These are phyloP conservation scores for Aegilops speltoides DNA, from an alignment of 176 grass and related monocot species.

Conservation along the genomic window DNA sequence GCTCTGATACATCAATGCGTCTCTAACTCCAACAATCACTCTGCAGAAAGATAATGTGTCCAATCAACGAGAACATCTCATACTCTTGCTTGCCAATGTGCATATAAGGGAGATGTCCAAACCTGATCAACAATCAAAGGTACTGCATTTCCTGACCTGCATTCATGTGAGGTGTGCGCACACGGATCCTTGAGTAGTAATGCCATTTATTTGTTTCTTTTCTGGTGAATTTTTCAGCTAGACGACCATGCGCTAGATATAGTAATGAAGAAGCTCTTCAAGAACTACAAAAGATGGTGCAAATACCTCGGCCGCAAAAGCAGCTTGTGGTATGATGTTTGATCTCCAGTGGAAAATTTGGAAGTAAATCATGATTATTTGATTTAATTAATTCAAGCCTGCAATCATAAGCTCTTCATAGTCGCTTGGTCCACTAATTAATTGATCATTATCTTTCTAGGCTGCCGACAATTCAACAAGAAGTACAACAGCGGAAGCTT, in stretches of 20 bases:
- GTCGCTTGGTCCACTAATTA: not conserved
- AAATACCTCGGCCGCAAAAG: conserved; percentile 88
- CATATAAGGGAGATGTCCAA: conserved; percentile 74
- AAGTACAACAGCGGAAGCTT: conserved; percentile 96
- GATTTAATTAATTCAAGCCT: not conserved
- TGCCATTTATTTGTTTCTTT: not conserved
- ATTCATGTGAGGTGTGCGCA: not conserved
- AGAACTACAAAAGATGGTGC: conserved; percentile 97
- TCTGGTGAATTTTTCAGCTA: conserved; percentile 49
- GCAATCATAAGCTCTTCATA: conserved; percentile 12
- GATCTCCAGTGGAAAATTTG: not conserved
- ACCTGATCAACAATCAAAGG: conserved; percentile 83
- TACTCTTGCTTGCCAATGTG: conserved; percentile 91
- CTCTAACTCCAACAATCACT: conserved; percentile 15
- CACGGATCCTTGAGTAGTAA: not conserved
- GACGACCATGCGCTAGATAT: conserved; percentile 55
- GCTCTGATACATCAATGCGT: not conserved
- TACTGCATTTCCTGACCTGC: conserved; percentile 19
- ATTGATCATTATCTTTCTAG: conserved; percentile 42
- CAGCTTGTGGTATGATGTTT: conserved; percentile 66
- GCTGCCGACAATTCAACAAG: conserved; percentile 93
- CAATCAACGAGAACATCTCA: conserved; percentile 95
- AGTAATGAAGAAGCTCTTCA: conserved; percentile 93
- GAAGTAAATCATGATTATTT: not conserved
- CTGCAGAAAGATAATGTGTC: conserved; percentile 84